phyloP scores from a whole-genome alignment of 805 yeast genomes.

The Lipomyces kockii region DNA sequence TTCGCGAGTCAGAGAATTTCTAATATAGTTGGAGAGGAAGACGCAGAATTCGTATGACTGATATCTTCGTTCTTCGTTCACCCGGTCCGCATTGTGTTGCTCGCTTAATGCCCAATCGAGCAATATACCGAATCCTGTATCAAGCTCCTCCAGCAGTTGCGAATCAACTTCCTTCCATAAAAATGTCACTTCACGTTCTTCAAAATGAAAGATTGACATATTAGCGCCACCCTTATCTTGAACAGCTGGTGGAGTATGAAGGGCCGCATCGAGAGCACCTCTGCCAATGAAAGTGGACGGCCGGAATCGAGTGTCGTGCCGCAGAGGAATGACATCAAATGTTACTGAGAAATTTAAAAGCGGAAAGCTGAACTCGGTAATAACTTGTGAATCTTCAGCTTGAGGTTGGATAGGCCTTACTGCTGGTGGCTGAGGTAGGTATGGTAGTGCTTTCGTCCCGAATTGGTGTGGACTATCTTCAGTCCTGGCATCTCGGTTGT shows the following conservation, averaged over 20 bases:
- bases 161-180: constrained; percentile 17
- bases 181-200: constrained; percentile 4
- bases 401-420: background rate
- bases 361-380: constrained; percentile 25
- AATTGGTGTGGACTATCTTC: background rate
- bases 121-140: constrained; percentile 7
- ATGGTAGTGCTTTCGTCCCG: background rate
- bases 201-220: constrained; percentile 2
- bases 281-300: constrained; percentile 31
- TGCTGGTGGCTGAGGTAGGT: background rate
- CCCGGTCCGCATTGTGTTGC: constrained; percentile 19
- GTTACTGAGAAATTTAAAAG: constrained; percentile 31
- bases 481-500: background rate
- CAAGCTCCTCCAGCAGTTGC: constrained; percentile 21
- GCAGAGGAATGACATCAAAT: constrained; percentile 34
- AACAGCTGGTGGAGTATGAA: constrained; percentile 4
- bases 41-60: constrained; percentile 26
- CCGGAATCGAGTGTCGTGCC: constrained; percentile 20
- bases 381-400: background rate
- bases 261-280: constrained; percentile 21
- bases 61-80: constrained; percentile 5
- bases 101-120: constrained; percentile 31
- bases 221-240: background rate
- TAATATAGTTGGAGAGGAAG: constrained; percentile 23
- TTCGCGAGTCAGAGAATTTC: constrained; percentile 10